Base-by-base conservation (phyloP, 345 rosid species). In the Syzygium oleosum region DNA sequence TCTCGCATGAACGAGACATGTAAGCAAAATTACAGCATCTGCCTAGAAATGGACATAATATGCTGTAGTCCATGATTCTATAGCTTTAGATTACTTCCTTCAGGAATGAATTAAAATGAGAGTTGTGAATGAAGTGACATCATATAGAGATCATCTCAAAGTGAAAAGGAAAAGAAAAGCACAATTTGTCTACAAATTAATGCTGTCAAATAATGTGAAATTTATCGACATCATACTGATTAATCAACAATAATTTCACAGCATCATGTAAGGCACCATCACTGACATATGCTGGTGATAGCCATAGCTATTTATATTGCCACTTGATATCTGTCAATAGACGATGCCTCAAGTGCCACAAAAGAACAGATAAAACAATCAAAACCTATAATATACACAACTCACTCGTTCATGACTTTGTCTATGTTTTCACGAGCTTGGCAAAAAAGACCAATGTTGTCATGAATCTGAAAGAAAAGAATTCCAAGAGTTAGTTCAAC, bases 361-460 rank as follows among this genome's bases (percentile, higher is more conserved):
- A 85, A 85, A 59, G 43, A 22, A 51, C 46, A 12, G 34, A 73
- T 1, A 23, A 31, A 34, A 85, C 52, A 58, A 51, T 21, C 21
- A 38, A 34, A 84, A 56, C 23, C 55, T 56, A 51, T 54, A 34
- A 43, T 6, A 87, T 55, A 34, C 27, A 38, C 80, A 73, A 89
- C 89, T 84, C 87, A 89, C 90, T 80, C 90, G n/a, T 89, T 89
- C 89, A 89, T 89, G 34, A 89, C 85, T 79, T 83, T 89, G 63
- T 84, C 79, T 73, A 89, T 87, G 88, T 87, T 89, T 29, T 89
- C 89, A 43, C 89, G 85, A 21, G 89, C 85, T 89, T 87, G 90
- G 87, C 87, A 87, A 84, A 89, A 89, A 52, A 89, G 90, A 73
- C 58, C 52, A 84, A 89, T 51, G 77, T 89, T 89, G 38, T 89